These are phyloP conservation scores for Russula compacta DNA, from an alignment of 768 basidiomycete genomes.

Conservation along the genomic window DNA sequence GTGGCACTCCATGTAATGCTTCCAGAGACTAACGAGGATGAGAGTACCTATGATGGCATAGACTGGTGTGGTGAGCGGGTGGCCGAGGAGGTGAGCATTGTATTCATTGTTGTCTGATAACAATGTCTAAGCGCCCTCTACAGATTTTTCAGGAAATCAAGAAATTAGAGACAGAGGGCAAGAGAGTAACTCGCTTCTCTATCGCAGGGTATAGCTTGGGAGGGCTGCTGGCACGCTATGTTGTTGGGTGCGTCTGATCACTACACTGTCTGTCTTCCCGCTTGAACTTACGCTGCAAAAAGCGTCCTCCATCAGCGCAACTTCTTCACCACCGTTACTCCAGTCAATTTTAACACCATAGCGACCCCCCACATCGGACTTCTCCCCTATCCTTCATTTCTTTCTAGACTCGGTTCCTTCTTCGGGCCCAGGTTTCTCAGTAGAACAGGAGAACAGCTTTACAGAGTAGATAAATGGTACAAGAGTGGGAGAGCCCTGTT, in stretches of 20 bases:
- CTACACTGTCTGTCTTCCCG: not conserved
- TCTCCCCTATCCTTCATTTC: slow-evolving; percentile 48
- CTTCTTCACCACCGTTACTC: slow-evolving; percentile 63
- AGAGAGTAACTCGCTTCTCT: slow-evolving; percentile 59
- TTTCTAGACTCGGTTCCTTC: slow-evolving; percentile 42
- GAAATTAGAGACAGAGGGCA: slow-evolving; percentile 42
- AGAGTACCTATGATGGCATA: slow-evolving; percentile 72
- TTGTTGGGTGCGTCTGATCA: slow-evolving; percentile 45
- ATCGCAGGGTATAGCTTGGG: slow-evolving; percentile 75
- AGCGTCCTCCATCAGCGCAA: slow-evolving; percentile 56
- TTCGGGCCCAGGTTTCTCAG: slow-evolving; percentile 66
- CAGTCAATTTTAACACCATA: slow-evolving; percentile 76
- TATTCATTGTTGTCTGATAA: not conserved
- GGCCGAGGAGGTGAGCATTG: slow-evolving; percentile 54
- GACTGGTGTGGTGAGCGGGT: slow-evolving; percentile 81
- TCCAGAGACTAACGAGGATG: slow-evolving; percentile 54
- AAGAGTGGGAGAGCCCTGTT: slow-evolving; percentile 56
- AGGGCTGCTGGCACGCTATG: slow-evolving; percentile 73
- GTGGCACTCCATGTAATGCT: slow-evolving; percentile 52
- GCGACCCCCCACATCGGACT: slow-evolving; percentile 81
- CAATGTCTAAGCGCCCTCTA: not conserved
- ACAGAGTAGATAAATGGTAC: slow-evolving; percentile 56
- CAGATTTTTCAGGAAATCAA: slow-evolving; percentile 52
- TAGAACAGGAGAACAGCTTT: slow-evolving; percentile 63
- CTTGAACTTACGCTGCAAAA: not conserved